Percentiles rank a stretch among this genome's conserved stretches.
Conservation (phyloP, 352 stramenopile genomes). For the Phytophthora kernoviae region DNA sequence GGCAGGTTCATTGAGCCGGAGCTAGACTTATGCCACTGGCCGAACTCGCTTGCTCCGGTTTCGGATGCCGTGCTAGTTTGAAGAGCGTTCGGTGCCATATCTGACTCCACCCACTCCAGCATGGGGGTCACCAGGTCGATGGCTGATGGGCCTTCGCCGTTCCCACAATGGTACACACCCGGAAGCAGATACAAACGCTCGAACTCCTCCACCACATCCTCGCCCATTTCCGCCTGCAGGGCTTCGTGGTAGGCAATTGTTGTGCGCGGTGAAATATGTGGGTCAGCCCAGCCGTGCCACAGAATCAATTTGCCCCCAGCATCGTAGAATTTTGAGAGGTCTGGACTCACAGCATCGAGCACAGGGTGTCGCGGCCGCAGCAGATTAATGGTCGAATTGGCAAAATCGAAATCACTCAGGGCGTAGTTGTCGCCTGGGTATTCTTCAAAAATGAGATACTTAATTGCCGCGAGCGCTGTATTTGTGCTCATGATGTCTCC, state of each 20-base stretch:
- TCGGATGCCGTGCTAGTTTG: slow-evolving; percentile 28
- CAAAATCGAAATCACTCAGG: slow-evolving; percentile 44
- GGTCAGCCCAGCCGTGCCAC: slow-evolving; percentile 52
- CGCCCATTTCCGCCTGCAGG: slow-evolving; percentile 37
- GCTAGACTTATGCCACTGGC: slow-evolving; percentile 29
- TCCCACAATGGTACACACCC: slow-evolving; percentile 50
- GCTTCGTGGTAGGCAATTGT: slow-evolving; percentile 53
- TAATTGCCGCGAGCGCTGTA: slow-evolving; percentile 40
- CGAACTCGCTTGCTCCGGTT: slow-evolving; percentile 27
- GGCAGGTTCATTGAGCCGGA: slow-evolving; percentile 11
- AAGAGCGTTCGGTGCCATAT: slow-evolving; percentile 32
- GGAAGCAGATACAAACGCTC: slow-evolving; percentile 52
- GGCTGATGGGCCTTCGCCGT: slow-evolving; percentile 39
- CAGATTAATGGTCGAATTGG: slow-evolving; percentile 40
- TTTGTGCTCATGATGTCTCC: slow-evolving; percentile 34
- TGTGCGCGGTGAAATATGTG: slow-evolving; percentile 51
- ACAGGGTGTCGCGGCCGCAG: slow-evolving; percentile 36
- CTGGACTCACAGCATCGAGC: slow-evolving; percentile 41
- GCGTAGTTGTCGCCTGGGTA: slow-evolving; percentile 45
- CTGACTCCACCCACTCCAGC: slow-evolving; percentile 45
- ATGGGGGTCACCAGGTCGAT: slow-evolving; percentile 54
- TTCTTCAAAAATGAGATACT: slow-evolving; percentile 49
- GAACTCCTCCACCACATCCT: slow-evolving; percentile 34
- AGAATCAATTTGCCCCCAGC: slow-evolving; percentile 51
- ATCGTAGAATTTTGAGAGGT: slow-evolving; percentile 41